Evolutionary conservation across 306 rosid genomes (phyloP), one percentile per base, ranked within the genome.

Genomic region (Quercus engelmannii): DNA sequence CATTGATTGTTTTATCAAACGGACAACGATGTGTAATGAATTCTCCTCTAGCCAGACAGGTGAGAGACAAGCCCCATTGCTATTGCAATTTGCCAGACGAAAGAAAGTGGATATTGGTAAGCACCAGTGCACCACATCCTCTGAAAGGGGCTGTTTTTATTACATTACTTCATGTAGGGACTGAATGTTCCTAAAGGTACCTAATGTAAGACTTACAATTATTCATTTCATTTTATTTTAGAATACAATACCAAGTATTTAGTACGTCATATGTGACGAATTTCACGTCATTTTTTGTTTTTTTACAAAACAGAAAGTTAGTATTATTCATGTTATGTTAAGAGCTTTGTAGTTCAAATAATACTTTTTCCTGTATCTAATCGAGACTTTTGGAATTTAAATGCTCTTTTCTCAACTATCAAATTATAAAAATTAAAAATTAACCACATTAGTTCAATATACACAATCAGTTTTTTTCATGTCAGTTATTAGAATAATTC

Each of bases 1-100:
- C 79, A 64, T 18, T 46, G 71, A 55, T 74, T 55, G 78, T 62
- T 91, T 77, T 78, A 80, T 84, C 74, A 61, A 49, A 33, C 67
- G 79, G 61, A 85, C 74, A 76, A 57, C 73, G 74, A 83, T 68
- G 71, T 75, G 76, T 74, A 58, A 79, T 81, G 77, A 78, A 76
- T 69, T 70, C 68, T 72, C 56, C 49, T 70, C 76, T 38, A 4
- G 80, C 58, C 55, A 78, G 86, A 82, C 87, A 83, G 57, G 76
- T 73, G 76, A 76, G 82, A 55, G 79, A 52, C 74, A 79, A 17
- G 75, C 64, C 74, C 76, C 73, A 55, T 63, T 76, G 82, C 56
- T 15, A 58, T 14, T 69, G 76, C 83, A 84, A 83, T 74, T 83
- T 83, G 84, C 69, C 76, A 58, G 59, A 77, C 61, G 68, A 79